Percentiles rank a stretch among this genome's conserved stretches.
phyloP scores from a whole-genome alignment of 106 monocot genomes.

The Vanilla planifolia region DNA sequence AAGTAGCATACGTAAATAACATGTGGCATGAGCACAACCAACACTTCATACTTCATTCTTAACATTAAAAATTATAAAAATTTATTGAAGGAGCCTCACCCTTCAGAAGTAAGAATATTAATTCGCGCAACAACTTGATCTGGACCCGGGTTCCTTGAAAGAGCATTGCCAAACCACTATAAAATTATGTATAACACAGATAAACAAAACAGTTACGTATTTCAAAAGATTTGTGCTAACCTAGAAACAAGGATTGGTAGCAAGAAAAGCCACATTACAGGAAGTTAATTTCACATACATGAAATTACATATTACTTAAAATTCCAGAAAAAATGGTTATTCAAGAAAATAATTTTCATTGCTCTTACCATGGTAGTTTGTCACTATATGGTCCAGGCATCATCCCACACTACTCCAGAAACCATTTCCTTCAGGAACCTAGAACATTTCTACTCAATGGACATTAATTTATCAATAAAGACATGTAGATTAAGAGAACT shows the following conservation, averaged over 20 bases:
- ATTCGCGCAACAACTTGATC: slow-evolving; percentile 95
- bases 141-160: slow-evolving; percentile 70
- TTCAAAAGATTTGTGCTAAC: not conserved
- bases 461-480: slow-evolving; percentile 6
- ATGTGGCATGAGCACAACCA: not conserved
- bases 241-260: not conserved
- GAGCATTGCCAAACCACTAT: slow-evolving; percentile 94
- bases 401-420: slow-evolving; percentile 93
- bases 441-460: not conserved
- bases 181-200: not conserved
- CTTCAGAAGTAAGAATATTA: slow-evolving; percentile 81
- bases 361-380: slow-evolving; percentile 89
- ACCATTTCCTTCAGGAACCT: slow-evolving; percentile 99
- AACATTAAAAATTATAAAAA: not conserved
- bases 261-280: not conserved
- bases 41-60: not conserved
- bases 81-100: slow-evolving; percentile 37
- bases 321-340: not conserved
- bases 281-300: too few species aligned
- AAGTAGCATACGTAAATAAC: slow-evolving; percentile 1
- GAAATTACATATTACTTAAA: too few species aligned
- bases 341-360: not conserved
- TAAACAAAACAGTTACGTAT: not conserved
- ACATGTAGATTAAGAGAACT: not conserved
- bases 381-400: slow-evolving; percentile 76